These are phyloP conservation scores for Pyracantha coccinea DNA, from an alignment of 331 rosid species.

Conservation along the genomic window DNA sequence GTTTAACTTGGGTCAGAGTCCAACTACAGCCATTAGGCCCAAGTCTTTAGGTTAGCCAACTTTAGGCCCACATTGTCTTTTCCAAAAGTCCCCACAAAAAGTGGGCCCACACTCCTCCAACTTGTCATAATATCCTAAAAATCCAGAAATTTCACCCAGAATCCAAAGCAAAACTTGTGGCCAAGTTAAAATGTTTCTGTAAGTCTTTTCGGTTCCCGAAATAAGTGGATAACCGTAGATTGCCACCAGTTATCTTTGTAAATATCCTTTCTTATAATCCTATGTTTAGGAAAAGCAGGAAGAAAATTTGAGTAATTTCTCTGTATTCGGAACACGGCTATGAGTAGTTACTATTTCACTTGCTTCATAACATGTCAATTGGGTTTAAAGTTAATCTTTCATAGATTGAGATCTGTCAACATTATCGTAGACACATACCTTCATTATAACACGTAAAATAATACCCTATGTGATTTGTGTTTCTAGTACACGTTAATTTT, in stretches of 20 bases:
- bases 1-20: not conserved
- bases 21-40: not conserved
- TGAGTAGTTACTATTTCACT: not conserved
- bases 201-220: not conserved
- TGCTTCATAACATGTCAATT: not conserved
- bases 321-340: not conserved
- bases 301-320: not conserved
- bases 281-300: not conserved
- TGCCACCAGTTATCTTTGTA: not conserved
- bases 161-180: not conserved
- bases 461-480: too few species aligned
- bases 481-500: too few species aligned
- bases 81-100: not conserved
- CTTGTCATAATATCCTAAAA: not conserved
- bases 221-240: not conserved
- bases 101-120: not conserved
- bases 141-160: not conserved
- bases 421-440: rapidly evolving
- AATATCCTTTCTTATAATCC: constrained; percentile 15
- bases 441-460: too few species aligned
- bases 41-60: not conserved
- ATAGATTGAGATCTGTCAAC: not conserved
- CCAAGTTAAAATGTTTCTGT: rapidly evolving
- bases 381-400: not conserved
- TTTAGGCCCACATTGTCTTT: not conserved